Evolutionary conservation across 176 grass and related monocot genomes (phyloP), one percentile per base, ranked within the genome.

Genomic region (Alopecurus myosuroides): DNA sequence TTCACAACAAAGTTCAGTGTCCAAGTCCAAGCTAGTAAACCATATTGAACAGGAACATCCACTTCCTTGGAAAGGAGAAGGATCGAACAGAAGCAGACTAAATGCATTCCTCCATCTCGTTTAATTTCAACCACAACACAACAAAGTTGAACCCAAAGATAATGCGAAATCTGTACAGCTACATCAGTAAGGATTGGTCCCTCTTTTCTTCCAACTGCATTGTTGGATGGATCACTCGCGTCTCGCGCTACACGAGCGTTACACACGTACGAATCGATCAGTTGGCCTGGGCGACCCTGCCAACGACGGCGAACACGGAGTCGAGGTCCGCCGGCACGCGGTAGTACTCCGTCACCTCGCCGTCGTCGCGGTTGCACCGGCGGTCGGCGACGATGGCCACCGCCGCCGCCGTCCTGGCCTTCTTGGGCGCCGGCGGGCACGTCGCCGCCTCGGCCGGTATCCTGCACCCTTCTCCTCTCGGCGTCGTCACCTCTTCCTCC

Each of bases 341-440:
- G 85, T 60, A 90, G 85, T 87, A 90, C 76, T 90, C 89, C 68
- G 57, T 11, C 39, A 56, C 39, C 29, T 87, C 89, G 48, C 76
- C 80, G 85, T 56, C 79, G 35, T 76, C 80, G 48, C 81, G 65
- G 88, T 87, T 75, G 75, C 88, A 90, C 55, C 80, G 46, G 74
- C 65, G 66, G 5, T 81, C 29, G 11, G 37, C 46, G 48, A 75
- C 2, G 57, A 87, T 58, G 12, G 75, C 26, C 67, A 87, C 89
- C 14, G 76, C 50, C 14, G 76, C 50, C 20, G 2, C 76, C 76
- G 39, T 80, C 39, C 84, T 79, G 9, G 85, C 57, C 76, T 90
- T 90, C 89, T 90, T 90, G 13, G 89, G 89, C 6, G 89, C 89
- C n/a, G 89, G 89, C 0, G 89, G 89, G 68, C 89, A 90, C 68